Conservation (phyloP, 306 rosid species). For the Lotus japonicus region DNA sequence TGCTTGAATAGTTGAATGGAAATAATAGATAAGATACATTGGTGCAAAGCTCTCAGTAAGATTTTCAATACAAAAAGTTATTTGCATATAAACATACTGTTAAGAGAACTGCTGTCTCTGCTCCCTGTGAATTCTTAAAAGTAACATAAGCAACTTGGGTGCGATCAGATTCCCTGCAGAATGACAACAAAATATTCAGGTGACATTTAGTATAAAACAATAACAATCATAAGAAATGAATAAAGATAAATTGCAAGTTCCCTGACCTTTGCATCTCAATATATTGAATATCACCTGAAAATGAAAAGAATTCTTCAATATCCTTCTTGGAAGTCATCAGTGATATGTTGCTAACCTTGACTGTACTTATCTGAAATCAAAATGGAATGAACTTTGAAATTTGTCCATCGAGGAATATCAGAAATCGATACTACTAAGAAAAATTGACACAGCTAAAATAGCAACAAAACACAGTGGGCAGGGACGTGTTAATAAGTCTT, state of each 20-base stretch:
- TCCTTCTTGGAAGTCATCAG: slow-evolving; percentile 43
- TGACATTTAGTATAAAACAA: slow-evolving; percentile 2
- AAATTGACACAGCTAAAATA: neutral
- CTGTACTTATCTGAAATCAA: slow-evolving; percentile 55
- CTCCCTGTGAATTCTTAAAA: slow-evolving; percentile 71
- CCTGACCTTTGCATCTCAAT: slow-evolving; percentile 77
- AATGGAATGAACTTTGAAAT: neutral
- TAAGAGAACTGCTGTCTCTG: slow-evolving; percentile 71
- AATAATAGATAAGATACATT: neutral
- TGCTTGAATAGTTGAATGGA: neutral
- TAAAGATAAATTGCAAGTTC: neutral
- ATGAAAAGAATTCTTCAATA: slow-evolving; percentile 76
- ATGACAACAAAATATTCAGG: slow-evolving; percentile 1
- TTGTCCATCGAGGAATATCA: neutral
- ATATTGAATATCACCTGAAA: slow-evolving; percentile 68
- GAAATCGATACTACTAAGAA: neutral
- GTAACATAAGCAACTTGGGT: slow-evolving; percentile 82
- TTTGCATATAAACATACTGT: slow-evolving; percentile 75
- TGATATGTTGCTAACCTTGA: slow-evolving; percentile 73
- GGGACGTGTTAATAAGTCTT: neutral
- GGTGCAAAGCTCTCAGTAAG: neutral
- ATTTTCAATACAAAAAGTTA: neutral
- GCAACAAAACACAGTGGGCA: neutral
- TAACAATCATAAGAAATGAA: neutral
- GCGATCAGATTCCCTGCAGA: slow-evolving; percentile 55